Base-by-base conservation (phyloP, 2,329 filamentous ascomycete genomes). In the Cladosporium colombiae region DNA sequence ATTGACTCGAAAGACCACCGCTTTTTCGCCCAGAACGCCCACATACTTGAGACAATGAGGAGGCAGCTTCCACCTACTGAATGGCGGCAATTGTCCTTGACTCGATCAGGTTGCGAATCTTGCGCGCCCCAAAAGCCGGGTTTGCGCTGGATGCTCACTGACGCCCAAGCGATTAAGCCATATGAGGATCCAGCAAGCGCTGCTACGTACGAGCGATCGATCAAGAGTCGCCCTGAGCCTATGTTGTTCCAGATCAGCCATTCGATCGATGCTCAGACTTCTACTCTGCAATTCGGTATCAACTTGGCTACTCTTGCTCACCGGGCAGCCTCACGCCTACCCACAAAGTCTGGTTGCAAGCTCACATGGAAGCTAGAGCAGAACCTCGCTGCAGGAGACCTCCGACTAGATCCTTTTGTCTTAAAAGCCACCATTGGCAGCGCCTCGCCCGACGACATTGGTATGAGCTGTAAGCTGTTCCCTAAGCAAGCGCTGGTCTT, bases 401-500 rank as follows among this genome's bases (percentile, higher is more conserved):
- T 56, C 35, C 33, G 14, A 31, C 23, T 59, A 1, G 25, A 27
- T 31, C 50, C 35, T 5, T 63, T 63, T 8, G 18, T 21, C 3
- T 37, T 56, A 4, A n/a, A 13, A 25, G 27, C 61, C 27, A 63
- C 59, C 8, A 35, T 23, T 7, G 33, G 61, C 11, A 44, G 10
- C 1, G 18, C 23, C 0, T 5, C 61, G 0, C 50, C 61, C 4
- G 16, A 31, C 4, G 37, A 63, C 8, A 35, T 63, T 14, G 46
- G 62, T 1, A 65, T 59, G 40, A 58, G 40, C 10, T 65, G 40
- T 64, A n/a, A 68, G 2, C 75, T 89, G 2, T 81, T 82, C 6
- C 75, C 77, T 0, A 83, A 86, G 35, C 88, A 91, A 68, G 73
- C 81, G 5, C 78, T 80, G 21, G 85, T 84, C 2, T 74, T 91